A percentile compares a stretch with the other conserved stretches of the same genome.
These are phyloP conservation scores for Penicillium olsonii DNA, from an alignment of 2,329 filamentous ascomycete genomes.

Conservation along the genomic window DNA sequence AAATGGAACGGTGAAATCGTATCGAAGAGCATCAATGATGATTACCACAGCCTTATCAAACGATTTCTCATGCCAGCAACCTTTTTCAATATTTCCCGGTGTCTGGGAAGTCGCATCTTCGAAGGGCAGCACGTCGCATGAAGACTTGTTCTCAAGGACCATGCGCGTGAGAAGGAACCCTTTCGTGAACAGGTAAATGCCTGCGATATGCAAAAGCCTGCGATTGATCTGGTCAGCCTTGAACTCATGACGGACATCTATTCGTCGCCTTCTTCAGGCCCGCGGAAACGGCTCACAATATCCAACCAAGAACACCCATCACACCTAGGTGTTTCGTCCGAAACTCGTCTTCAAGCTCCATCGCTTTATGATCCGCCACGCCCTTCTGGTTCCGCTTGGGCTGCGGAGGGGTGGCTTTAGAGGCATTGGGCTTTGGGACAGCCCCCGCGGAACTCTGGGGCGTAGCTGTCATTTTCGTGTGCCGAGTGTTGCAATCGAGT, in stretches of 20 bases:
- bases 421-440: not conserved
- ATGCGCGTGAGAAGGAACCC: conserved; percentile 90
- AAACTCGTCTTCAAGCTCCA: conserved; percentile 39
- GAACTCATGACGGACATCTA: no score
- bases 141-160: conserved; percentile 74
- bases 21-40: conserved; percentile 88
- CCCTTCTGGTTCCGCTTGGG: conserved; percentile 26
- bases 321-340: conserved; percentile 41
- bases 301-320: conserved; percentile 42
- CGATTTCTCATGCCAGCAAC: conserved; percentile 94
- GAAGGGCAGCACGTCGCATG: conserved; percentile 69
- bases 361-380: conserved; percentile 29
- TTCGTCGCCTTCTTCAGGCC: not conserved
- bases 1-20: conserved; percentile 92
- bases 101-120: conserved; percentile 36
- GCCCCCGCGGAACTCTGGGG: conserved; percentile 3
- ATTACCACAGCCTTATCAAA: conserved; percentile 91
- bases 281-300: conserved; percentile 37
- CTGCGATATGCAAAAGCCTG: conserved; percentile 71
- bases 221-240: conserved; percentile 6
- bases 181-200: conserved; percentile 89
- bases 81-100: conserved; percentile 47
- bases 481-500: not conserved
- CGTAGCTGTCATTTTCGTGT: conserved; percentile 8
- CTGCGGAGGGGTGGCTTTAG: conserved; percentile 3